Percentiles rank a stretch among this genome's conserved stretches.
Conservation (phyloP, 75 land plant species). For the Selaginella tamariscina region DNA sequence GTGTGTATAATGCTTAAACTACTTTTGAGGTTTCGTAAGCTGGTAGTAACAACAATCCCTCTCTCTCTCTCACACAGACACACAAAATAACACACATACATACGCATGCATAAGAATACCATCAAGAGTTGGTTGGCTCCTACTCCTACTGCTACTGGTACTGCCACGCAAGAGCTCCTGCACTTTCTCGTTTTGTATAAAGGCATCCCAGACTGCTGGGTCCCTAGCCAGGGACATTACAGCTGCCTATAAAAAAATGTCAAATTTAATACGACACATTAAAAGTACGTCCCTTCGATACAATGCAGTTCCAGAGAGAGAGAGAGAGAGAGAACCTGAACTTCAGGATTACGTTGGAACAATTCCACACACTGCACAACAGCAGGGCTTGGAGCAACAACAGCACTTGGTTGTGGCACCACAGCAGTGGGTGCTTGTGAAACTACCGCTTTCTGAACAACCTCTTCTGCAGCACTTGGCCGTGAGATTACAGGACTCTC, state of each 20-base stretch:
- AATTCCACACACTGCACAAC: conserved; percentile 22
- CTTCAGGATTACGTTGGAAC: conserved; percentile 21
- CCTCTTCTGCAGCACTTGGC: background rate
- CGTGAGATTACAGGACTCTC: background rate
- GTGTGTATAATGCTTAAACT: too few species aligned
- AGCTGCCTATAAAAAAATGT: too few species aligned
- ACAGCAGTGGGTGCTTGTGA: background rate
- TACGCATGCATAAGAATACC: conserved; percentile 2
- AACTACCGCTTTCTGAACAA: background rate
- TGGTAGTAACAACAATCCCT: too few species aligned
- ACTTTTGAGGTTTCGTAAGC: too few species aligned
- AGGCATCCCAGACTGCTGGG: conserved; percentile 29
- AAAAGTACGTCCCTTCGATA: too few species aligned
- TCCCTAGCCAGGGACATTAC: conserved; percentile 27
- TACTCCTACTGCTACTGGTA: background rate
- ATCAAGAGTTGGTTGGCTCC: background rate
- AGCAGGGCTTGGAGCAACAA: background rate
- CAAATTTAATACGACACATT: too few species aligned
- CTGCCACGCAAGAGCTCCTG: conserved; percentile 25
- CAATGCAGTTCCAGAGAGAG: too few species aligned
- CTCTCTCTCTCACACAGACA: background rate
- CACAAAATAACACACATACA: too few species aligned
- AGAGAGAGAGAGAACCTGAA: conserved; percentile 16
- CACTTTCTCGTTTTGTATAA: conserved; percentile 27
- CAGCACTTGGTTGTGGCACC: background rate